phyloP scores from a whole-genome alignment of 2,329 filamentous ascomycete genomes.

The Aspergillus nomiae region DNA sequence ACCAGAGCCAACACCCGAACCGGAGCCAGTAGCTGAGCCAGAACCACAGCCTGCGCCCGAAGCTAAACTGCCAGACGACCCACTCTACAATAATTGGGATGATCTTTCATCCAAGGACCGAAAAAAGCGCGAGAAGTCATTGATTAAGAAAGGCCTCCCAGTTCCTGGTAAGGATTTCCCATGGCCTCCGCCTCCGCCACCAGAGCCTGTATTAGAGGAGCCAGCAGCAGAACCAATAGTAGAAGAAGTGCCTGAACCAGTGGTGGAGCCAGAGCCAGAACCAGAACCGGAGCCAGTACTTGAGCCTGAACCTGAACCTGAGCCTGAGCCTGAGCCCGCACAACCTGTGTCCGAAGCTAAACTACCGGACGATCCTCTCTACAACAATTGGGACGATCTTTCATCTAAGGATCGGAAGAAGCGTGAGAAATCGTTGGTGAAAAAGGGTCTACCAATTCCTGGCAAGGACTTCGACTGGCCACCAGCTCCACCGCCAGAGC shows the following conservation, averaged over 20 bases:
- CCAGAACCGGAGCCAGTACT: conserved; percentile 14
- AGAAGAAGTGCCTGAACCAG: not conserved
- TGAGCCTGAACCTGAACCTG: conserved; percentile 26
- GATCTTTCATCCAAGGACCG: conserved; percentile 35
- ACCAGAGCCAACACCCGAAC: conserved; percentile 24
- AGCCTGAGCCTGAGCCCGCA: conserved; percentile 30
- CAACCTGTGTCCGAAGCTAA: conserved; percentile 26
- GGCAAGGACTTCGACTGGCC: conserved; percentile 31
- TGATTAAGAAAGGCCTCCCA: conserved; percentile 29
- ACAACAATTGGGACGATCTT: conserved; percentile 36
- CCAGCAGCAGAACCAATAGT: conserved; percentile 13
- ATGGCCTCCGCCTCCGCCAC: conserved; percentile 14
- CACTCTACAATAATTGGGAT: conserved; percentile 38
- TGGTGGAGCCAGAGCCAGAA: conserved; percentile 21
- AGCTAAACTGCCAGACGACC: conserved; percentile 37
- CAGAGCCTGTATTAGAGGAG: not conserved
- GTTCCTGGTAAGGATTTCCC: conserved; percentile 33
- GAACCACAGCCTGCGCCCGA: conserved; percentile 27
- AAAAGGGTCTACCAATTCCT: conserved; percentile 33
- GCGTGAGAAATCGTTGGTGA: conserved; percentile 35
- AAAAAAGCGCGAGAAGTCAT: conserved; percentile 42
- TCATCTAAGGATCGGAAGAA: conserved; percentile 50
- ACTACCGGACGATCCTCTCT: conserved; percentile 40
- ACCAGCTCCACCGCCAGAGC: conserved; percentile 20
- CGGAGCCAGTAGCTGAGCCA: conserved; percentile 35